These are phyloP conservation scores for Mortierella sp. DNA, from an alignment of 371 early-diverging fungal species.

Conservation along the genomic window DNA sequence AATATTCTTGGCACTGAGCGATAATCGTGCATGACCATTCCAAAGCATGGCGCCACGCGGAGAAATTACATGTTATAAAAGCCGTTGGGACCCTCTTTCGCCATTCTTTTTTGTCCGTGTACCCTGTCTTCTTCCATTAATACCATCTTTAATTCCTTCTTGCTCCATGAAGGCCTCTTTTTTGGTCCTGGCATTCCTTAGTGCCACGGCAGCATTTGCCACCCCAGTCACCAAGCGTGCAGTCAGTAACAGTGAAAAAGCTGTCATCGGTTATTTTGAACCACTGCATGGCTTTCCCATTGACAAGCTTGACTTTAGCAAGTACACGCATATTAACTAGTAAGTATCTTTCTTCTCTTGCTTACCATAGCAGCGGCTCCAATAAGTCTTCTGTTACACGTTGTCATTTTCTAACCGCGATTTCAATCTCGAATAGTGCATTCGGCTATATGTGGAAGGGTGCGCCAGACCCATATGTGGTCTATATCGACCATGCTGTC, in stretches of 20 bases:
- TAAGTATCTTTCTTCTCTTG: constrained; percentile 5
- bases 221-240: neutral
- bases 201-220: neutral
- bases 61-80: neutral
- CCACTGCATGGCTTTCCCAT: neutral
- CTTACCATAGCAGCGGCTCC: neutral
- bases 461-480: neutral
- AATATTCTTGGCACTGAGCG: neutral
- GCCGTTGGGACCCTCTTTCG: neutral
- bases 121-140: neutral
- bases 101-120: neutral
- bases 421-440: neutral
- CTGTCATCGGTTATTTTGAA: neutral
- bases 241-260: neutral
- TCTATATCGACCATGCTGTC: constrained; percentile 5
- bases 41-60: too few relatives aligned
- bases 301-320: neutral
- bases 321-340: constrained; percentile 19
- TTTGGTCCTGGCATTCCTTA: neutral
- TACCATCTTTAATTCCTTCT: neutral
- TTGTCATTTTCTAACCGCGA: neutral
- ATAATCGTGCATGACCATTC: neutral
- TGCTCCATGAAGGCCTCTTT: neutral
- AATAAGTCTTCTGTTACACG: neutral
- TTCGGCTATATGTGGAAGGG: neutral